Conservation (phyloP, 805 yeast genomes). For the Metschnikowia colocasiae region DNA sequence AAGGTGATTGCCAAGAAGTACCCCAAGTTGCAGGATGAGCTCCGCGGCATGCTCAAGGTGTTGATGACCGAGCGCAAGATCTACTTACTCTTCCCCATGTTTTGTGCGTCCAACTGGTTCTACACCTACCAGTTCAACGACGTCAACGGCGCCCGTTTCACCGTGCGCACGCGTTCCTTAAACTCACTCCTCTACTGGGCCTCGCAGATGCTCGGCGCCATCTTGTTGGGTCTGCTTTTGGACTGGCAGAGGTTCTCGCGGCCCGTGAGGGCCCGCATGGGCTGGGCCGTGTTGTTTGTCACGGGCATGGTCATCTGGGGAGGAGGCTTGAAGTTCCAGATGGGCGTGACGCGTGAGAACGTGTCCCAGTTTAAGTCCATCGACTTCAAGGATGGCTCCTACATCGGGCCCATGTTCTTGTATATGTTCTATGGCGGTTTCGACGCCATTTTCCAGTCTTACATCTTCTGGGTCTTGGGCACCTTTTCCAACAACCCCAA, state of each 20-base stretch:
- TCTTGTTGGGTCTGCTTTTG: slow-evolving; percentile 44
- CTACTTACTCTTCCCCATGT: slow-evolving; percentile 54
- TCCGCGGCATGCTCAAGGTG: slow-evolving; percentile 37
- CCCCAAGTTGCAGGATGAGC: slow-evolving; percentile 46
- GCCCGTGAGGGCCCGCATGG: slow-evolving; percentile 44
- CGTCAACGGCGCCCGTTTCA: slow-evolving; percentile 53
- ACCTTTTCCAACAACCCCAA: slow-evolving; percentile 55
- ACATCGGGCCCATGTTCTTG: slow-evolving; percentile 58
- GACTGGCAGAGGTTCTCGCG: slow-evolving; percentile 43
- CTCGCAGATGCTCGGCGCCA: slow-evolving; percentile 57
- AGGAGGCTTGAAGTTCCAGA: slow-evolving; percentile 51
- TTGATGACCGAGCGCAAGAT: slow-evolving; percentile 43
- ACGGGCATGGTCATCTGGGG: slow-evolving; percentile 53
- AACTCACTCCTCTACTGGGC: slow-evolving; percentile 61
- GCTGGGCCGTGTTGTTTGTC: slow-evolving; percentile 39
- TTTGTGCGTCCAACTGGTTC: slow-evolving; percentile 63
- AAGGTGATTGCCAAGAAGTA: slow-evolving; percentile 42
- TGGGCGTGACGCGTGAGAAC: slow-evolving; percentile 37
- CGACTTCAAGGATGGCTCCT: slow-evolving; percentile 45
- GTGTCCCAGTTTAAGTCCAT: slow-evolving; percentile 28
- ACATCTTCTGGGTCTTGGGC: slow-evolving; percentile 56
- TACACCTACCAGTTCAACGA: slow-evolving; percentile 63
- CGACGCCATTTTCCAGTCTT: slow-evolving; percentile 61
- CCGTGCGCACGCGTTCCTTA: slow-evolving; percentile 57
- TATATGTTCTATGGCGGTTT: slow-evolving; percentile 59